phyloP scores from a whole-genome alignment of 2,329 filamentous ascomycete species.

The Cladosporium phlei region DNA sequence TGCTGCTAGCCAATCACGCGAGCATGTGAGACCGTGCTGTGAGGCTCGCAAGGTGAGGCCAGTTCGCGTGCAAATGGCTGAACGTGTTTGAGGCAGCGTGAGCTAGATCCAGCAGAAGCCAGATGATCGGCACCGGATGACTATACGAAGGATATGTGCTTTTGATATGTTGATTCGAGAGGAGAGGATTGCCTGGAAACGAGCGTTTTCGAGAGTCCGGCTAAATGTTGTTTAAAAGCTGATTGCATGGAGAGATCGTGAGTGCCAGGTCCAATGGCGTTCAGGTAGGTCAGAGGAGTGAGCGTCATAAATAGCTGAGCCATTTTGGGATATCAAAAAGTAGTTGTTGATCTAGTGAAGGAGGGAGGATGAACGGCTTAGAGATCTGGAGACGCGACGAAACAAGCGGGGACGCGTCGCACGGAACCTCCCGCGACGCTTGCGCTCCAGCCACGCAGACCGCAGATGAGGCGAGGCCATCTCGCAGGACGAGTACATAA shows the following conservation, averaged over 20 bases:
- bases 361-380: not conserved
- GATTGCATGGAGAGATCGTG: not conserved
- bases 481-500: not conserved
- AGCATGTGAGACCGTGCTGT: constrained; percentile 48
- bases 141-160: constrained; percentile 74
- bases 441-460: constrained; percentile 1
- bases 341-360: not conserved
- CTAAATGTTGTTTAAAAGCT: not conserved
- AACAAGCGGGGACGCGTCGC: no score
- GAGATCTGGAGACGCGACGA: no score
- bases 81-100: constrained; percentile 28
- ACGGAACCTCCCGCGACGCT: no score
- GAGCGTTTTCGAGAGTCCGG: constrained; percentile 5
- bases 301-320: constrained; percentile 1
- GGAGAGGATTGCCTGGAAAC: constrained; percentile 1
- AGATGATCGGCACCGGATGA: constrained; percentile 70
- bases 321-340: not conserved
- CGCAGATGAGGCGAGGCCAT: not conserved
- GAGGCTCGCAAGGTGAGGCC: constrained; percentile 46
- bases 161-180: constrained; percentile 24
- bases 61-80: constrained; percentile 19
- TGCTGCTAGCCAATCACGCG: constrained; percentile 5
- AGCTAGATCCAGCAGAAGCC: constrained; percentile 38
- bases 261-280: not conserved
- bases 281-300: not conserved